Evolutionary conservation across 345 rosid genomes (phyloP).

Genomic region (Gossypium longicalyx): DNA sequence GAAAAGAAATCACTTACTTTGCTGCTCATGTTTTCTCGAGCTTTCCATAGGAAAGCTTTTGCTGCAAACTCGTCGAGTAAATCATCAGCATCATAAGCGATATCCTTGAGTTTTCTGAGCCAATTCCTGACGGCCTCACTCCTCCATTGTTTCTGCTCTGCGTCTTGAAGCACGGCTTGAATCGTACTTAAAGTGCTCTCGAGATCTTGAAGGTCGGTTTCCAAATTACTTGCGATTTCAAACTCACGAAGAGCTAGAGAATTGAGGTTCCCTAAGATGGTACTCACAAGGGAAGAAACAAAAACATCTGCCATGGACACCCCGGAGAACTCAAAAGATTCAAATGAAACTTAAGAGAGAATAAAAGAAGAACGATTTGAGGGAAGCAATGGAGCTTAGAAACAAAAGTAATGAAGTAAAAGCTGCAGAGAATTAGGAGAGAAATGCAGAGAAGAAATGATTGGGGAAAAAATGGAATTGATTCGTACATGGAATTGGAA

Average conservation of each 20-base stretch:
- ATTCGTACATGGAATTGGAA: not conserved
- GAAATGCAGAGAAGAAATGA: not conserved
- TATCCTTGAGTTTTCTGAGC: slow-evolving; percentile 8
- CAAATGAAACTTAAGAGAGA: not conserved
- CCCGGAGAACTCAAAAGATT: not conserved
- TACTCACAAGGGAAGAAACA: slow-evolving; percentile 8
- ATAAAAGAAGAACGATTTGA: not conserved
- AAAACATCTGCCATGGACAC: not conserved
- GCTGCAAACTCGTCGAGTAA: not conserved
- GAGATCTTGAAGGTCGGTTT: not conserved
- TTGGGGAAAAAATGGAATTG: not conserved
- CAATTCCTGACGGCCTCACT: slow-evolving; percentile 4
- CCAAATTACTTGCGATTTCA: not conserved
- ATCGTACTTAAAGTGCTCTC: slow-evolving; percentile 5
- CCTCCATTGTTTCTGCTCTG: slow-evolving; percentile 7
- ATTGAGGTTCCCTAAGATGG: not conserved
- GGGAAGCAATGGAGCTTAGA: not conserved
- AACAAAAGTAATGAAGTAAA: not conserved
- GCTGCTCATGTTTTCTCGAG: not conserved
- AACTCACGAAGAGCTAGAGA: not conserved
- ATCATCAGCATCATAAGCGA: slow-evolving; percentile 8
- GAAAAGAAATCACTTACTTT: slow-evolving; percentile 10
- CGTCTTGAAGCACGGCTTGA: slow-evolving; percentile 13
- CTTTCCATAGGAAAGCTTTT: not conserved
- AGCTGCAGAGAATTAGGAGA: not conserved